Evolutionary conservation across 2,329 filamentous ascomycete genomes (phyloP), one percentile per base, ranked within the genome.

Genomic region (Macrophomina phaseolina): DNA sequence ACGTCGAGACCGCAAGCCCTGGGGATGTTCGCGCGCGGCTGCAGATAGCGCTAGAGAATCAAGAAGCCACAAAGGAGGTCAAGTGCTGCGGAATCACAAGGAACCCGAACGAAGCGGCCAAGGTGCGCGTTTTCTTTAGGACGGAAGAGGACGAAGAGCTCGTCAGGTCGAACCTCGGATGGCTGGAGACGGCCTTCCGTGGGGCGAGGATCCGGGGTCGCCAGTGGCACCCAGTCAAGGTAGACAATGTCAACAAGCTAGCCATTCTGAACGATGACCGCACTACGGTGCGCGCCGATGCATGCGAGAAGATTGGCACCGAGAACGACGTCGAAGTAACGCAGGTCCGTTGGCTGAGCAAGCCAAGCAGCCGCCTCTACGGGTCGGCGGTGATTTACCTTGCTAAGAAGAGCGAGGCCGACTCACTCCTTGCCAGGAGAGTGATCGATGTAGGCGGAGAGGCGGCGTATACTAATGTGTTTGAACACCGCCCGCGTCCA

Each of bases 271-370:
- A 52, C 16, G 30, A 52, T 16, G 28, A 52, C 30, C 49, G 49
- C 30, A 52, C 49, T 14, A 34, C 28, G 11, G 49, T 52, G 12
- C 49, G 49, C 86, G 6, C 85, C 86, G 7, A 87, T 45, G 42
- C 42, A 45, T 5, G 6, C 16, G 1, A 45, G 42, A 45, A 12
- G 12, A 45, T 45, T 16, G 4, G 42, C 42, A 14, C 42, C 16
- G 16, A 45, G 11, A 45, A 45, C 42, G 6, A 45, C 42, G 42
- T 45, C 42, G 42, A 45, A 45, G 42, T 45, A 45, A 16, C 42
- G 12, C 16, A 45, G 4, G 42, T 45, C 6, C 42, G 42, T 16
- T 45, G 4, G 42, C 42, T 45, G 8, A 45, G 42, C 16, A 45
- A 45, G 42, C 11, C 42, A n/a, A 45, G 42, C 42, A 16, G 42